These are phyloP conservation scores for Scenedesmus sp. DNA, from an alignment of 163 green algal species.

Conservation along the genomic window DNA sequence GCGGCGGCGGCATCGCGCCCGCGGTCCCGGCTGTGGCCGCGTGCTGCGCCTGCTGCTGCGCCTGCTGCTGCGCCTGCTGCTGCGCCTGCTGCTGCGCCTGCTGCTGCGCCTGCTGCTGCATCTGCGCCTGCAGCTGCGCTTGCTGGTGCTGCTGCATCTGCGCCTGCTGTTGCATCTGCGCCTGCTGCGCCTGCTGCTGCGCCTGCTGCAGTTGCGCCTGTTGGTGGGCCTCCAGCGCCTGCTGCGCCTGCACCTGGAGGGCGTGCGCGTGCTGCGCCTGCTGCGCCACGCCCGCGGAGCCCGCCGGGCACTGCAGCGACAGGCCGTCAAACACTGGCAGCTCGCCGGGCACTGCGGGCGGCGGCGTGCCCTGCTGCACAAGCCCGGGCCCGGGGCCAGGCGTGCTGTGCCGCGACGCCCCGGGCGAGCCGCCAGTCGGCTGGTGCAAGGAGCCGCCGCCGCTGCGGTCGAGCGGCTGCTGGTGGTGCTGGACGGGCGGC, in stretches of 20 bases:
- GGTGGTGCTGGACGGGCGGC: no score
- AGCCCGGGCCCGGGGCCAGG: not conserved
- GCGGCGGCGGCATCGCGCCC: not conserved
- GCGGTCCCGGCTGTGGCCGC: conserved; percentile 1
- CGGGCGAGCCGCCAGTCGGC: no score
- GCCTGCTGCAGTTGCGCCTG: not conserved
- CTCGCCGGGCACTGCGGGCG: not conserved
- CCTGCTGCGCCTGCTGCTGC: not conserved
- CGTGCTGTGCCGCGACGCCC: no score
- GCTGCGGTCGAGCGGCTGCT: no score
- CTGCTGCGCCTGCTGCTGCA: conserved; percentile 6
- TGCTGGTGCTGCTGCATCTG: conserved; percentile 12
- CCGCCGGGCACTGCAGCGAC: no score
- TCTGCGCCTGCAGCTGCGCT: conserved; percentile 19
- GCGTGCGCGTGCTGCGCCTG: not conserved
- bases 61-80: conserved; percentile 18
- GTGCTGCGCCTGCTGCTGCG: conserved; percentile 28
- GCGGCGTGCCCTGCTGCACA: not conserved
- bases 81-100: not conserved
- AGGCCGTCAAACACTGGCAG: no score
- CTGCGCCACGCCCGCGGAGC: not conserved
- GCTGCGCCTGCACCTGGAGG: not conserved
- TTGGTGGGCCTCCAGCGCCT: not conserved
- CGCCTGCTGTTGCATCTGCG: not conserved
- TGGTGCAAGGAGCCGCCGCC: no score